Evolutionary conservation across 495 filamentous ascomycete species (phyloP).

Genomic region (Aspergillus diversus): DNA sequence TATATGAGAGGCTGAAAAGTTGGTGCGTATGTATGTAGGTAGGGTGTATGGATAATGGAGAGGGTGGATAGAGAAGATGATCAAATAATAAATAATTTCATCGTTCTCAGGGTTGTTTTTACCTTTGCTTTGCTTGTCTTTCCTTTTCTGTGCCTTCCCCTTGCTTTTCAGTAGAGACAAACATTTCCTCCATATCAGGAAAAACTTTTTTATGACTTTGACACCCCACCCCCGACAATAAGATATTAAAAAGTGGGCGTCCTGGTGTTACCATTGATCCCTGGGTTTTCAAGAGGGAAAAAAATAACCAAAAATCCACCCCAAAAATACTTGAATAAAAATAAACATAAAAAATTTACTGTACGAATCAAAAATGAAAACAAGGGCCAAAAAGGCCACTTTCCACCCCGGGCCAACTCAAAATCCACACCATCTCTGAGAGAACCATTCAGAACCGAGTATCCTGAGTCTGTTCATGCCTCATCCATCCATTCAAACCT

Average conservation of each 20-base stretch:
- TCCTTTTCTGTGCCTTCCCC: too few species aligned
- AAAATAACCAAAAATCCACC: background rate
- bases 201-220: too few species aligned
- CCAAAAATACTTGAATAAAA: background rate
- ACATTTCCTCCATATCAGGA: too few species aligned
- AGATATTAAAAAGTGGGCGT: too few species aligned
- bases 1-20: slow-evolving; percentile 23
- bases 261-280: background rate
- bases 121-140: too few species aligned
- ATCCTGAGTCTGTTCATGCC: slow-evolving; percentile 9
- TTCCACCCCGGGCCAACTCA: slow-evolving; percentile 21
- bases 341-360: slow-evolving; percentile 1
- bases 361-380: background rate
- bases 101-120: too few species aligned
- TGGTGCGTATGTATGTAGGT: slow-evolving; percentile 3
- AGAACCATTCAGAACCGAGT: slow-evolving; percentile 8
- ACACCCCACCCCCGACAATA: too few species aligned
- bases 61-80: too few species aligned
- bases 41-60: too few species aligned
- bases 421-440: slow-evolving; percentile 21
- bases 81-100: too few species aligned
- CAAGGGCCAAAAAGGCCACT: background rate
- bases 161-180: too few species aligned
- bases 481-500: slow-evolving; percentile 20
- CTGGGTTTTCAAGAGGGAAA: background rate